Conservation (phyloP, 140 eudicot genomes). For the Erigeron philadelphicus region DNA sequence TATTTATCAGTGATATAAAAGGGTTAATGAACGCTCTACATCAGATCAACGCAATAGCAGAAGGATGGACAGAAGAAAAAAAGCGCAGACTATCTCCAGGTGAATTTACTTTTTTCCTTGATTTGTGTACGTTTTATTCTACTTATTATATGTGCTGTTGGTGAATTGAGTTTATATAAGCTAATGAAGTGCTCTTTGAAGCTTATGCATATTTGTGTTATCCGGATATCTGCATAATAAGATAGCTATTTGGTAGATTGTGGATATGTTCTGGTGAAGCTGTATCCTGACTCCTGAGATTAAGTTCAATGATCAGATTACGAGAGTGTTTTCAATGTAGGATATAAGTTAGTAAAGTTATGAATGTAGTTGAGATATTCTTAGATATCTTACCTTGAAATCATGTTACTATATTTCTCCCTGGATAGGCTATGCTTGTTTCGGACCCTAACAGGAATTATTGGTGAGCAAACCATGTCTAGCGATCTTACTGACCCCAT, state of each 20-base stretch:
- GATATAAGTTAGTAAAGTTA: too few relatives aligned
- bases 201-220: neutral
- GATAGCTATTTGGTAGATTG: neutral
- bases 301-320: neutral
- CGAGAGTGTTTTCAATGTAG: neutral
- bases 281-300: neutral
- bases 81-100: conserved; percentile 92
- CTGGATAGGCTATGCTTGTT: too few relatives aligned
- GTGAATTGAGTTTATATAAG: neutral
- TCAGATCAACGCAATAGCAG: conserved; percentile 78
- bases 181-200: conserved; percentile 9
- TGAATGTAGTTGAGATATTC: too few relatives aligned
- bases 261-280: neutral
- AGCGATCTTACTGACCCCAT: too few relatives aligned
- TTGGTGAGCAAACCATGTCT: too few relatives aligned
- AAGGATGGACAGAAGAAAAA: conserved; percentile 92
- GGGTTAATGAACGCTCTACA: conserved; percentile 65
- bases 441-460: too few relatives aligned
- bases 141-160: conserved; percentile 7
- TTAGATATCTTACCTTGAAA: too few relatives aligned
- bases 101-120: conserved; percentile 8
- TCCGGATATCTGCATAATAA: neutral
- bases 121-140: conserved; percentile 17
- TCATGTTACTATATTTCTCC: too few relatives aligned
- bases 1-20: conserved; percentile 63